Base-by-base conservation (phyloP, 225 moss, liverwort and hornwort species). In the Anthoceros angustus region DNA sequence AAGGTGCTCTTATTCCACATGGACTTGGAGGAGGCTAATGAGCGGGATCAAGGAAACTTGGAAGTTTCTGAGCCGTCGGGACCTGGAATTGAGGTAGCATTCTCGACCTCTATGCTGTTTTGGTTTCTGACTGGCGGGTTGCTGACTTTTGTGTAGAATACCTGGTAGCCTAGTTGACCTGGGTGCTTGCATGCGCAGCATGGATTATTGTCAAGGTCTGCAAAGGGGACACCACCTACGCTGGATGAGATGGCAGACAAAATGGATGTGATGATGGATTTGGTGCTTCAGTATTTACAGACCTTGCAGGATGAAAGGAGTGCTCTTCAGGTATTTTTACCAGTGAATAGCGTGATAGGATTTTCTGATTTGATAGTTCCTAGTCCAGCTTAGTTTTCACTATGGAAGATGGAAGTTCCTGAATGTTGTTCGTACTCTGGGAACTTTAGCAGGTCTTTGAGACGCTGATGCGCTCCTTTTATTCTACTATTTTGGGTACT, bases 171-270 rank as follows among this genome's bases (percentile, higher is more conserved):
- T 18, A 55, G n/a, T 55, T 18, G 0, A 18, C 4, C 55, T 15
- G 18, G 55, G 7, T 18, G 1, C 7, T 15, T 55, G 8, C 55
- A 20, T 18, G 8, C 18, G 14, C 55, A 55, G 49, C 92, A 83
- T 60, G 87, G 85, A 39, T 70, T 82, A 6, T 64, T 84, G 66
- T 74, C 64, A 21, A 74, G 65, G 26, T 70, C 79, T 32, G 66
- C 70, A 39, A 67, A 78, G 39, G 72, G 69, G 32, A 73, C 68
- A 14, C 64, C 81, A 32, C 79, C 81, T n/a, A 89, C 87, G 0
- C 72, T 98, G 68, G 98, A 98, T 67, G 98, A 92, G 71, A 92
- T 92, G 89, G 98, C 98, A 39, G 89, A 98, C 62, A 98, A 92
- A 76, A 92, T 98, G 98, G 98, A 98, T 63, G 41, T 77, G 24